These are phyloP conservation scores for slime mould (Dictyostelium discoideum) DNA, from an alignment of 78 protist genomes.

Conservation along the genomic window dicty_2.7 NC_007088.5:8331501-8332000, in stretches of 20 bases:
- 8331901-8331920: conserved; percentile 67
- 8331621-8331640: not conserved
- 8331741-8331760: conserved; percentile 74
- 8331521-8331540: no score
- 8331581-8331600: not conserved
- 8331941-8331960: not conserved
- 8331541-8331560: no score
- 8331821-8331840: conserved; percentile 35
- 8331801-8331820: not conserved
- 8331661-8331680: not conserved
- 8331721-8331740: conserved; percentile 5
- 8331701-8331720: not conserved
- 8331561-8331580: not conserved
- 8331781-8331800: conserved; percentile 8
- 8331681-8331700: not conserved
- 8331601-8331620: not conserved
- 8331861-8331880: conserved; percentile 51
- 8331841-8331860: conserved; percentile 41
- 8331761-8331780: conserved; percentile 33
- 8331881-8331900: not conserved
- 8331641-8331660: not conserved
- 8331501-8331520: no score
- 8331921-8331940: conserved; percentile 17
- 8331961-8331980: conserved; percentile 14
- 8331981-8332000: conserved; percentile 4